A percentile compares a stretch with the other conserved stretches of the same genome.
Conservation (phyloP, 2,329 filamentous ascomycete genomes). For the Penicillium sp. region DNA sequence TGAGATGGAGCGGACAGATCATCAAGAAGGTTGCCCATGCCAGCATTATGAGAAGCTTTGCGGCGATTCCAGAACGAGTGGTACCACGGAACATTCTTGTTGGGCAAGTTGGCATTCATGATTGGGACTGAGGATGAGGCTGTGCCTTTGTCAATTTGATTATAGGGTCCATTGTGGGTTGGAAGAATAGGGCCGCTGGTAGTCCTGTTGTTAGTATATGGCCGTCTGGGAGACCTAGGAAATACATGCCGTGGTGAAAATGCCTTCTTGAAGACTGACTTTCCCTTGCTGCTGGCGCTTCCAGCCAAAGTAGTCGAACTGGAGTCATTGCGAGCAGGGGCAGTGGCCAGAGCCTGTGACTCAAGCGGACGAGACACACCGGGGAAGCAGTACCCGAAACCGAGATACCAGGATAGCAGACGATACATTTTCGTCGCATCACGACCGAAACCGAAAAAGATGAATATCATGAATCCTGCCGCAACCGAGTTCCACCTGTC, state of each 20-base stretch:
- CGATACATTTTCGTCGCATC: slow-evolving; percentile 60
- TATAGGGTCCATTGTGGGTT: slow-evolving; percentile 2
- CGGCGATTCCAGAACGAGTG: slow-evolving; percentile 11
- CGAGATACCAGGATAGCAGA: slow-evolving; percentile 42
- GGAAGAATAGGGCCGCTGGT: slow-evolving; percentile 5
- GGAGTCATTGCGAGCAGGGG: background rate
- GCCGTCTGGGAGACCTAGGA: background rate
- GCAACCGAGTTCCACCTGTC: slow-evolving; percentile 59
- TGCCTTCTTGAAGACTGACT: slow-evolving; percentile 23
- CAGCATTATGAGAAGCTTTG: slow-evolving; percentile 3
- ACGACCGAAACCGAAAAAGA: slow-evolving; percentile 63
- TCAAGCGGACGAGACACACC: slow-evolving; percentile 20
- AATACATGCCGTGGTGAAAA: slow-evolving; percentile 18
- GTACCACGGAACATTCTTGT: background rate
- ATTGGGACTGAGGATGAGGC: background rate
- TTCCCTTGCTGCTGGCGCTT: slow-evolving; percentile 28
- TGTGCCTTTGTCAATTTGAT: slow-evolving; percentile 25
- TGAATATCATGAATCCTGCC: slow-evolving; percentile 56
- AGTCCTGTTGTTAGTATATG: slow-evolving; percentile 2
- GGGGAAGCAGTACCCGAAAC: slow-evolving; percentile 38
- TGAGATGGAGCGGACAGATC: slow-evolving; percentile 20
- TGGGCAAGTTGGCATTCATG: background rate
- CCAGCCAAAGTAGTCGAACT: slow-evolving; percentile 19
- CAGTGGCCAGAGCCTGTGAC: slow-evolving; percentile 5
- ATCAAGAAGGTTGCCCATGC: slow-evolving; percentile 12